A percentile compares a stretch with the other conserved stretches of the same genome.
Conservation (phyloP, 2,329 filamentous ascomycete species). For the Seiridium cupressi region DNA sequence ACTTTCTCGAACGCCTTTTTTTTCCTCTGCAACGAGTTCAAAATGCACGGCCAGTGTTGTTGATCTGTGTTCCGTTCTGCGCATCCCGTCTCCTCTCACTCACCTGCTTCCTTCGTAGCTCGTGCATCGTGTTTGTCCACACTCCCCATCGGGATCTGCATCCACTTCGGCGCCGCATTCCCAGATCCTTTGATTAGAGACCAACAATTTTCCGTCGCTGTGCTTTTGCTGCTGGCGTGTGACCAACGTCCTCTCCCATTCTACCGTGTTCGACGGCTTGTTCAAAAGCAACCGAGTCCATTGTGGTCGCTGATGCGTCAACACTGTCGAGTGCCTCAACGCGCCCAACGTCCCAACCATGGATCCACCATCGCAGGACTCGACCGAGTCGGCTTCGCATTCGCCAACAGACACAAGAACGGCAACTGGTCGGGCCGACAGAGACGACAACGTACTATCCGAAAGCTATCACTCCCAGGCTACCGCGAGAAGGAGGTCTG, state of each 20-base stretch:
- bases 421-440: slow-evolving; percentile 32
- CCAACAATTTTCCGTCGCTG: not conserved
- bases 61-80: not conserved
- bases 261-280: not conserved
- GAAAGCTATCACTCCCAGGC: slow-evolving; percentile 60
- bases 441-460: slow-evolving; percentile 41
- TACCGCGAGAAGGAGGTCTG: slow-evolving; percentile 57
- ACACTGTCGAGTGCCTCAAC: not conserved
- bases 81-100: not conserved
- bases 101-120: not conserved
- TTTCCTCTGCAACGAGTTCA: not conserved
- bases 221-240: not conserved
- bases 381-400: slow-evolving; percentile 32
- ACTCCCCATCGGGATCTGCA: slow-evolving; percentile 3
- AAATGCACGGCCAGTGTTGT: not conserved
- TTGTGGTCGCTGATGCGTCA: not conserved
- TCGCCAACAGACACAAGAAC: slow-evolving; percentile 52
- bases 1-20: not conserved
- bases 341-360: slow-evolving; percentile 28
- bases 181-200: not conserved
- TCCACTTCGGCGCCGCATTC: not conserved
- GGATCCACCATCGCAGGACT: slow-evolving; percentile 42
- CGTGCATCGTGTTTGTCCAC: not conserved
- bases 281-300: not conserved
- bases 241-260: not conserved